A percentile compares a stretch with the other conserved stretches of the same genome.
Evolutionary conservation across 345 rosid genomes (phyloP).

Genomic region (Brassica carinata): DNA sequence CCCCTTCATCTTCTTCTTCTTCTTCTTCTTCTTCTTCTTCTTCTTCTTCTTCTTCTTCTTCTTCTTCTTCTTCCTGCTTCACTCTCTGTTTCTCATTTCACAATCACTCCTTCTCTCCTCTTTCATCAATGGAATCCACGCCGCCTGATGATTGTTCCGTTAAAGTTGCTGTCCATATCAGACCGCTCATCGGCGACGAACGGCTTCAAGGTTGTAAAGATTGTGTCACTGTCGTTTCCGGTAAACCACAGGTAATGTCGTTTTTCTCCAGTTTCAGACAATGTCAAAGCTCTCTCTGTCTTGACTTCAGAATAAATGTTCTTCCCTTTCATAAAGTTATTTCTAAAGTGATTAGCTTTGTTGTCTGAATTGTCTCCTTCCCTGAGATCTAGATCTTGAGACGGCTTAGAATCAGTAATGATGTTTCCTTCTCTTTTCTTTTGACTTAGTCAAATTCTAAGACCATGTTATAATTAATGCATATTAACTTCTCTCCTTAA

Average conservation of each 20-base stretch:
- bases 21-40: background rate
- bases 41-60: slow-evolving; percentile 24
- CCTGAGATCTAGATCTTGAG: slow-evolving; percentile 41
- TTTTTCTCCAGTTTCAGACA: slow-evolving; percentile 13
- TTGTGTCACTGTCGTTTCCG: slow-evolving; percentile 81
- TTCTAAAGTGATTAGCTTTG: background rate
- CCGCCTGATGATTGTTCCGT: slow-evolving; percentile 82
- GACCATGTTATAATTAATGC: background rate
- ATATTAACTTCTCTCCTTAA: slow-evolving; percentile 13
- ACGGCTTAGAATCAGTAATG: background rate
- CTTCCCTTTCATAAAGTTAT: background rate
- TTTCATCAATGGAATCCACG: slow-evolving; percentile 46
- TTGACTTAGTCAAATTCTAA: slow-evolving; percentile 25
- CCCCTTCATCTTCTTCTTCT: slow-evolving; percentile 31
- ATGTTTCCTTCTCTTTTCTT: background rate
- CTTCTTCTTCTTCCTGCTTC: slow-evolving; percentile 37
- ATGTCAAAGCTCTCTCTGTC: slow-evolving; percentile 21
- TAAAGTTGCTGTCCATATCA: slow-evolving; percentile 93
- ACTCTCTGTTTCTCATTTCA: slow-evolving; percentile 31
- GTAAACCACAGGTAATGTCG: slow-evolving; percentile 88
- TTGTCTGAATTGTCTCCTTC: background rate
- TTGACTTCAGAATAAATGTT: background rate
- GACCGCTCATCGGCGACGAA: slow-evolving; percentile 96
- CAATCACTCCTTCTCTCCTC: background rate
- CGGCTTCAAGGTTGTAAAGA: slow-evolving; percentile 90